These are phyloP conservation scores for Mycena leptocephala DNA, from an alignment of 768 basidiomycete species.

Conservation along the genomic window DNA sequence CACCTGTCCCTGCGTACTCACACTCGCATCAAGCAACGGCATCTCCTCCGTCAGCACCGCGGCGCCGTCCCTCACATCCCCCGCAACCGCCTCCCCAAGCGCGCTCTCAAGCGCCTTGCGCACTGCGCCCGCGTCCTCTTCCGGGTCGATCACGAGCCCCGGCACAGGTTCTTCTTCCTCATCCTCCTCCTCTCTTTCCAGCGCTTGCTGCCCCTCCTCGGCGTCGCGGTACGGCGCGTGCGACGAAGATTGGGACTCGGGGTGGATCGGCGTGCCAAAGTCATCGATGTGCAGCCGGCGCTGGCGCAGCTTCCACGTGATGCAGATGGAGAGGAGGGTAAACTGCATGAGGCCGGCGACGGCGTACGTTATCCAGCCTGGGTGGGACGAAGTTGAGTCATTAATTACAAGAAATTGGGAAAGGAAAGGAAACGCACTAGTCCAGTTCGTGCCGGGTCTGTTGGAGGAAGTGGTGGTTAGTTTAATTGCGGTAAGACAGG, in stretches of 20 bases:
- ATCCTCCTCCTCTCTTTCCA: not conserved
- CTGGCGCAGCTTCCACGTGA: conserved; percentile 90
- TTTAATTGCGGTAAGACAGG: not conserved
- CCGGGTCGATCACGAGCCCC: conserved; percentile 38
- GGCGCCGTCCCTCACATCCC: conserved; percentile 40
- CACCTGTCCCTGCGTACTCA: too few species aligned
- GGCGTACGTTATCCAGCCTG: conserved; percentile 88
- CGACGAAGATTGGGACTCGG: too few species aligned
- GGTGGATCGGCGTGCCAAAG: conserved; percentile 87
- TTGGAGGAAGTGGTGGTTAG: not conserved
- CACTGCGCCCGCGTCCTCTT: conserved; percentile 39
- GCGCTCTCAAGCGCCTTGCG: conserved; percentile 40
- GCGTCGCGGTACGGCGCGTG: too few species aligned
- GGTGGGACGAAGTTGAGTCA: not conserved
- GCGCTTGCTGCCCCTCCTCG: not conserved
- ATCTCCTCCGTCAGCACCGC: conserved; percentile 24
- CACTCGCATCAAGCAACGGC: conserved; percentile 28
- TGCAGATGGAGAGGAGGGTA: conserved; percentile 86
- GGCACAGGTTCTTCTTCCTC: conserved; percentile 38
- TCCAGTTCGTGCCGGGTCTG: conserved; percentile 90
- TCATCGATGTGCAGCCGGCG: conserved; percentile 85
- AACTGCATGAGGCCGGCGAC: conserved; percentile 91
- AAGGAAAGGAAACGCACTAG: conserved; percentile 67
- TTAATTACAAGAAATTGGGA: not conserved
- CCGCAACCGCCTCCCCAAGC: conserved; percentile 39